Base-by-base conservation (phyloP, 179 eudicot species). In the Beta lomatogona region DNA sequence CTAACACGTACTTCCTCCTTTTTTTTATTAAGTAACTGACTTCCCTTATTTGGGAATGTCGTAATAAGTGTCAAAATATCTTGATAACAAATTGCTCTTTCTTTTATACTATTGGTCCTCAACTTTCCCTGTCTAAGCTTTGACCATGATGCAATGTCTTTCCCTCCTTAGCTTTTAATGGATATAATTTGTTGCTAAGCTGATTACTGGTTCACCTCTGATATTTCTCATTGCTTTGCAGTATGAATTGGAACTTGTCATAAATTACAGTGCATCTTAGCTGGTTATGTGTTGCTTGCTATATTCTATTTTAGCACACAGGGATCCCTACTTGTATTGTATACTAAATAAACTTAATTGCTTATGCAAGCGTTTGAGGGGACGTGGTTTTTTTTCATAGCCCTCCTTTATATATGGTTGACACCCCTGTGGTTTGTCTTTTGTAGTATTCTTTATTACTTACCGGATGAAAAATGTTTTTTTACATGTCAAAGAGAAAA, bases 401-500 rank as follows among this genome's bases (percentile, higher is more conserved):
- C 5, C 53, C 25, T 45, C 28, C 22, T 18, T 5, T 69, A 7
- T 71, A 3, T 71, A 2, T 10, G 5, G 4, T 71, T 71, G 21
- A 71, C 31, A n/a, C 7, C 14, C 55, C 5, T 72, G 54, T 52
- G 10, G 45, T 13, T 14, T 54, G 18, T 13, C n/a, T 54, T 71
- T 50, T 28, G 54, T 31, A 46, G 48, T n/a, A 41, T 44, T 46
- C 16, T 18, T 71, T 60, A 57, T 58, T 78, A 52, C 16, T 76
- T 82, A 48, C 25, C 45, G 41, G 41, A 36, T 36, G 13, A 52
- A 53, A 15, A 1, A 14, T 75, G 28, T 22, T 70, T 67, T 31
- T 61, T 66, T 77, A 63, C 41, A 77, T 83, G 71, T 65, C 53
- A 36, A 65, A 28, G 65, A 54, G 46, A 46, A 45, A 4, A 25